Evolutionary conservation across 495 filamentous ascomycete species (phyloP), one percentile per base, ranked within the genome.

Genomic region (Delitschia confertaspora): DNA sequence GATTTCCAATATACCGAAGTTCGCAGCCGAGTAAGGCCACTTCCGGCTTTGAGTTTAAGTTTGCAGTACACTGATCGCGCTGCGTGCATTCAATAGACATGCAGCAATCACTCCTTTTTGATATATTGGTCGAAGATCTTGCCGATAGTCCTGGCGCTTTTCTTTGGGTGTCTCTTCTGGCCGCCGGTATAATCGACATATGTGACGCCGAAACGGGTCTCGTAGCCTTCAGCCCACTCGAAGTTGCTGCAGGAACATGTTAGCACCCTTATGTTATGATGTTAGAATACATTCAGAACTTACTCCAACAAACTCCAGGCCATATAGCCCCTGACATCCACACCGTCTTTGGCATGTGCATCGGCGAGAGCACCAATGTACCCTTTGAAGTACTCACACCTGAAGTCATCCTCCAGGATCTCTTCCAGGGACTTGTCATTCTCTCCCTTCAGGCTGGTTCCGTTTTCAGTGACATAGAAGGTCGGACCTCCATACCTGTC

Each of bases 401-500:
- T 70, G 72, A 86, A 85, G 51, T 82, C 78, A 61, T 85, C 82
- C 30, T 85, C 63, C 20, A 87, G 64, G 30, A 84, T 70, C 66
- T 86, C 50, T 26, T 85, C 78, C 18, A 75, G 58, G 4, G 75
- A 64, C 62, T 85, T 58, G 56, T 86, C 80, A 58, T 82, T 88
- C 70, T 87, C 83, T 30, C 80, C 81, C 56, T 83, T 80, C 55
- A 85, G 65, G 48, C 76, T 79, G 3, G 83, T 87, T 14, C 84
- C 82, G 63, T 84, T 87, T 70, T 87, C 84, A 0, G 83, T 89
- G 42, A 86, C 80, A 60, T 83, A 85, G 61, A 88, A 84, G 57
- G 76, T 75, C 18, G 83, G 82, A 47, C 77, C 63, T 25, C 68
- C 71, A 62, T 87, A 88, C 4, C 84, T 72, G 55, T 84, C 79